phyloP scores from a whole-genome alignment of 495 filamentous ascomycete genomes.

The Letharia lupina region DNA sequence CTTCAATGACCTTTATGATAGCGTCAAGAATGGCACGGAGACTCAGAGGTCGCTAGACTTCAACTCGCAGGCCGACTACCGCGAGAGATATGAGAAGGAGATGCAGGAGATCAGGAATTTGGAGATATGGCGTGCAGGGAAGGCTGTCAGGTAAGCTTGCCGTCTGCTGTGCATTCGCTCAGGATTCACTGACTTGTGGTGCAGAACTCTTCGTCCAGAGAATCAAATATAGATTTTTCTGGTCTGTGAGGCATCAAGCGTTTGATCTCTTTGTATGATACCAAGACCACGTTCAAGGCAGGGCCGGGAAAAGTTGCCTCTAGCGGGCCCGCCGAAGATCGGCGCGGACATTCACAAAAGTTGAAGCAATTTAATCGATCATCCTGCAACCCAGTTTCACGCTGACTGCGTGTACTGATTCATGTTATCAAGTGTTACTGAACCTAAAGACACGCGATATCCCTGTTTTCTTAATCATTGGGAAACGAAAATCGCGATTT shows the following conservation, averaged over 20 bases:
- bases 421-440: neutral
- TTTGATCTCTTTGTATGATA: slow-evolving; percentile 12
- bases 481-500: too few species aligned
- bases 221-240: slow-evolving; percentile 64
- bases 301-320: slow-evolving; percentile 11
- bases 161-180: slow-evolving; percentile 13
- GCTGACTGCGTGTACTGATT: neutral
- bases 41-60: slow-evolving; percentile 90
- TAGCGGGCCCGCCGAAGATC: slow-evolving; percentile 10
- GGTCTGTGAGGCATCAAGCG: slow-evolving; percentile 3
- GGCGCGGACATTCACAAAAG: neutral
- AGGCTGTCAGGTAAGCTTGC: slow-evolving; percentile 70
- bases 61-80: slow-evolving; percentile 89
- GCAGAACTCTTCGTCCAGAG: slow-evolving; percentile 76
- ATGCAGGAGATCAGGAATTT: slow-evolving; percentile 91
- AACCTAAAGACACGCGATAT: neutral
- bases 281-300: neutral
- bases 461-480: too few species aligned
- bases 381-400: neutral
- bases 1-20: slow-evolving; percentile 92
- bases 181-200: slow-evolving; percentile 23
- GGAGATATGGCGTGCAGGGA: slow-evolving; percentile 98
- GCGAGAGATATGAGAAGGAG: slow-evolving; percentile 92
- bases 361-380: neutral
- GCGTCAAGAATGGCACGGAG: slow-evolving; percentile 80